Evolutionary conservation across 805 yeast species (phyloP), one percentile per base, ranked within the genome.

Genomic region (Candida hispaniensis): DNA sequence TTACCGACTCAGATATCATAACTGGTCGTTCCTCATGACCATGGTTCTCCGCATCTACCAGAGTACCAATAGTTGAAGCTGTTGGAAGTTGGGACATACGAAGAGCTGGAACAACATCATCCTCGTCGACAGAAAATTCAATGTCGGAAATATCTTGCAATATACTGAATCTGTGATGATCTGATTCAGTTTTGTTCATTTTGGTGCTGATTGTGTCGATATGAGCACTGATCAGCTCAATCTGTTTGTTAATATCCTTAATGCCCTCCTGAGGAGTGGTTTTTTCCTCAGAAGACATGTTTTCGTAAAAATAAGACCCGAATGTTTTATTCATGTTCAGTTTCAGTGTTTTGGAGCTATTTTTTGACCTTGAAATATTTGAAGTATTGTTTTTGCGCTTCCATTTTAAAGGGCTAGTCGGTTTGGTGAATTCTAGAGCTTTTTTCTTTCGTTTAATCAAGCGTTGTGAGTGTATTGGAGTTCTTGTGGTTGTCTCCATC

Each of bases 1-100:
- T 15, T 5, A 28, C 36, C 8, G 36, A 32, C 7, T 27, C 36
- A 3, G 38, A 34, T 6, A 30, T 34, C 12, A 26, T 26, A 18
- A 34, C 25, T 17, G 38, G 19, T 18, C 30, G 9, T 2, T 30
- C 26, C 6, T 14, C 19, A 7, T 18, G 9, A 6, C 17, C 18
- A 8, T 3, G 21, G n/a, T 21, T 9, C 12, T 22, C 10, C n/a
- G 15, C 30, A 7, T 26, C 30, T 19, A 34, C 30, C 5, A 26
- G 20, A 15, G 38, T 26, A 3, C 38, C 38, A n/a, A 34, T 9
- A n/a, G 38, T 34, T 3, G 38, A 34, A 13, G 38, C 12, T 5
- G 38, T 26, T n/a, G 30, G 30, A 7, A 25, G 19, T 18, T 25
- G 15, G 1, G 30, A 26, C 25, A 34, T 26, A 12, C 15, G 17